Base-by-base conservation (phyloP, 352 stramenopile genomes). In the Pythium vanterpoolii region DNA sequence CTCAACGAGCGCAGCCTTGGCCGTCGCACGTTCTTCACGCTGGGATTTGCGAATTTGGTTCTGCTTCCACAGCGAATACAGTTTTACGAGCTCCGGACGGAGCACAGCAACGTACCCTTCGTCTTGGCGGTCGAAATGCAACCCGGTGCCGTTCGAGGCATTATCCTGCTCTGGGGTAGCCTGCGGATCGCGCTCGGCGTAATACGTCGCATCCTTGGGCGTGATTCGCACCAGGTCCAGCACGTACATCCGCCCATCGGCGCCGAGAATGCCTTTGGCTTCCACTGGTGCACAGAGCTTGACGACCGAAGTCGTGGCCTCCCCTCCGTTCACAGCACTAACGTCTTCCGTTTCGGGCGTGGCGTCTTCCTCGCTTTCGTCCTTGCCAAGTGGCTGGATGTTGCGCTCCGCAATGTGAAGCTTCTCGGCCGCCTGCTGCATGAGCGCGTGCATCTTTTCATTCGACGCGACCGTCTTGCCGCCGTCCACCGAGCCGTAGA, bases 211-310 rank as follows among this genome's bases (percentile, higher is more conserved):
- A 68, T 99, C 96, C 61, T 97, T 93, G 3, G 95, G 93, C 13
- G 95, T 98, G 51, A 98, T 90, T 24, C 96, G 86, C 21, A 97
- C 93, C 7, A 98, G 83, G 71, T 99, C 96, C 26, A 99, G 73
- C 14, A 98, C 75, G 76, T 99, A 99, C 64, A 92, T 82, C 51
- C 90, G 84, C 18, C 83, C 86, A 65, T 99, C 96, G 11, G 90
- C 97, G n/a, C 95, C 93, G 28, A 89, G 66, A 63, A 98, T 98
- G 27, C 95, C 95, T 76, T 99, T 99, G 47, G 91, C 94, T 60
- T 98, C 96, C 44, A 98, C 81, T 7, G 96, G 94, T 19, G 86
- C 90, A 62, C 89, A 98, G 1, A 98, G 73, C 53, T 83, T 68
- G 23, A 91, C 75, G 21, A 87, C 69, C 9, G 77, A 65, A 0